These are phyloP conservation scores for Thalassiosira sp. DNA, from an alignment of 352 stramenopile species.

Conservation along the genomic window DNA sequence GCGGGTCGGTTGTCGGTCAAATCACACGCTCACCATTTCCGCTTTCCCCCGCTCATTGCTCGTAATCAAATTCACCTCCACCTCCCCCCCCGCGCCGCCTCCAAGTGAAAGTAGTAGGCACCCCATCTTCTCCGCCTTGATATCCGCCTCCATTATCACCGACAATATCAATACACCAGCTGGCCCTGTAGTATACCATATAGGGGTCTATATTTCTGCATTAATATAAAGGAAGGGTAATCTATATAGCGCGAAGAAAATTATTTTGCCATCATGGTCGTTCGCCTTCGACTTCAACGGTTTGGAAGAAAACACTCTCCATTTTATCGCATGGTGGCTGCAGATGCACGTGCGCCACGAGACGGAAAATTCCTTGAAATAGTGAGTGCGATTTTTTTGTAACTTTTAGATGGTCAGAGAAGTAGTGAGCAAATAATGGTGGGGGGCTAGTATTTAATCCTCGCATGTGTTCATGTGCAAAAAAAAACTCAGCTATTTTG, in stretches of 20 bases:
- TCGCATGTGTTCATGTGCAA: too few relatives aligned
- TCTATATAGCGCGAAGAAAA: too few relatives aligned
- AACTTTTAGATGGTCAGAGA: constrained; percentile 5
- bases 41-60: too few relatives aligned
- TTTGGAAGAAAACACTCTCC: constrained; percentile 85
- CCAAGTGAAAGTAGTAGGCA: too few relatives aligned
- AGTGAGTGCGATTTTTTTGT: constrained; percentile 31
- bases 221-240: neutral
- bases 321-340: constrained; percentile 89
- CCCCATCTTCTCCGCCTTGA: too few relatives aligned
- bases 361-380: constrained; percentile 85
- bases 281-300: constrained; percentile 85
- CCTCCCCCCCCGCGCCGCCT: neutral
- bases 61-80: too few relatives aligned
- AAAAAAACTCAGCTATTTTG: too few relatives aligned
- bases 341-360: constrained; percentile 80
- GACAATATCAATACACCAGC: too few relatives aligned
- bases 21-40: neutral
- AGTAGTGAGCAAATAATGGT: too few relatives aligned
- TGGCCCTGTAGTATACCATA: too few relatives aligned
- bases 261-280: constrained; percentile 70
- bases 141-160: too few relatives aligned
- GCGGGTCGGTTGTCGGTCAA: neutral
- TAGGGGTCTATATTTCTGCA: neutral
- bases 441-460: too few relatives aligned